A percentile compares a stretch with the other conserved stretches of the same genome.
Conservation (phyloP, 1,139 yeast genomes). For the Taphrina sp. region DNA sequence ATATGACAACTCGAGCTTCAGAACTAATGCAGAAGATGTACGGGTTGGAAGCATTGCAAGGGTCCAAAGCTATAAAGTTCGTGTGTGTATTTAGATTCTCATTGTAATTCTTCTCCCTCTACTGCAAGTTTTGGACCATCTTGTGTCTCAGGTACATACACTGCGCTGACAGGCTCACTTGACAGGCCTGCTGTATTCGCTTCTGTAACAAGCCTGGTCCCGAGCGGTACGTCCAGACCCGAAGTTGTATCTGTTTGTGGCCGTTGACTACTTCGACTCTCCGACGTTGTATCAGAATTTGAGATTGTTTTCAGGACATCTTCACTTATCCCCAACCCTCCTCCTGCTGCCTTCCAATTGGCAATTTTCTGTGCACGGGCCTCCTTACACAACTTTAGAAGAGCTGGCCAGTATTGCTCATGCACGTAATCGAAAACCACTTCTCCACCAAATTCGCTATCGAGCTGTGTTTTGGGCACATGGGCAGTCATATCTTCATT, state of each 20-base stretch:
- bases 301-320: conserved; percentile 13
- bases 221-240: neutral
- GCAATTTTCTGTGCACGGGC: conserved; percentile 46
- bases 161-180: conserved; percentile 18
- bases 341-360: conserved; percentile 27
- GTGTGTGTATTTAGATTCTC: no score
- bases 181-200: conserved; percentile 2
- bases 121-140: conserved; percentile 2
- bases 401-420: conserved; percentile 72
- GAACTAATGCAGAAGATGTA: no score
- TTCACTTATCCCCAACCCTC: conserved; percentile 27
- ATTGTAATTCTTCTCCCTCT: conserved; percentile 1
- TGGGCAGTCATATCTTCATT: conserved; percentile 83
- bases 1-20: no score
- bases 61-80: no score
- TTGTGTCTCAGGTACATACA: conserved; percentile 9
- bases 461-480: conserved; percentile 78
- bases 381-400: conserved; percentile 57
- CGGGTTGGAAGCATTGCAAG: no score
- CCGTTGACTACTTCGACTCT: neutral
- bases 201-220: conserved; percentile 2
- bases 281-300: neutral
- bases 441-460: conserved; percentile 76
- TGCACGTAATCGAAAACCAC: conserved; percentile 82
- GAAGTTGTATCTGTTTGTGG: neutral